Base-by-base conservation (phyloP, 306 rosid species). In the Parietaria judaica region DNA sequence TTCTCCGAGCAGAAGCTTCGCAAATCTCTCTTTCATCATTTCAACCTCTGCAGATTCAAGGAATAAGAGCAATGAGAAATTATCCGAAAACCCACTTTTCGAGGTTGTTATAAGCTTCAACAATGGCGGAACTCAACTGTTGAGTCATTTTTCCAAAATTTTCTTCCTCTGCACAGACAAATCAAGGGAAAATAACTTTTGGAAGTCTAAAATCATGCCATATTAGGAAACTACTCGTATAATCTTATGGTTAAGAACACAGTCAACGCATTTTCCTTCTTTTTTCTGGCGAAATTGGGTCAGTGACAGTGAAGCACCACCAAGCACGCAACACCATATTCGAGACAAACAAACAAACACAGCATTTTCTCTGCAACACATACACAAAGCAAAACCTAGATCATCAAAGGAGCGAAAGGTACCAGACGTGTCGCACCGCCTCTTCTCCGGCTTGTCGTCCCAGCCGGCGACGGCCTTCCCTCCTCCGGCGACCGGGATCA, bases 11-110 rank as follows among this genome's bases (percentile, higher is more conserved):
- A 90, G 84, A 43, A 90, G 86, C 69, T 90, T 90, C 3, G 94
- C 90, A 14, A 90, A 90, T 39, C 95, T 79, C 90, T 90, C 97
- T 74, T 87, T 90, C 97, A 90, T 90, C 94, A 90, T 79, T 61
- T 84, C 97, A 46, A 83, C 85, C 74, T 87, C 97, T 90, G 64
- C 56, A 55, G 4, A 51, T 23, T 11, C 7, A 63, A 9, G 36
- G 35, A 56, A 5, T 34, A 56, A 54, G 13, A 13, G 12, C 23
- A 36, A 54, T 36, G 10, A 56, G 36, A 35, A 56, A 56, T 31
- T 11, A 56, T 14, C 15, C 41, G 1, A 23, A 23, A 4, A 3
- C 11, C 35, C 35, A 3, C 8, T 11, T 4, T 9, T 0, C 35
- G 23, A 1, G 11, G 58, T 35, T 31, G 11, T 34, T 54, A 9